A percentile compares a stretch with the other conserved stretches of the same genome.
These are phyloP conservation scores for Coprinellus micaceus DNA, from an alignment of 768 basidiomycete species.

Conservation along the genomic window DNA sequence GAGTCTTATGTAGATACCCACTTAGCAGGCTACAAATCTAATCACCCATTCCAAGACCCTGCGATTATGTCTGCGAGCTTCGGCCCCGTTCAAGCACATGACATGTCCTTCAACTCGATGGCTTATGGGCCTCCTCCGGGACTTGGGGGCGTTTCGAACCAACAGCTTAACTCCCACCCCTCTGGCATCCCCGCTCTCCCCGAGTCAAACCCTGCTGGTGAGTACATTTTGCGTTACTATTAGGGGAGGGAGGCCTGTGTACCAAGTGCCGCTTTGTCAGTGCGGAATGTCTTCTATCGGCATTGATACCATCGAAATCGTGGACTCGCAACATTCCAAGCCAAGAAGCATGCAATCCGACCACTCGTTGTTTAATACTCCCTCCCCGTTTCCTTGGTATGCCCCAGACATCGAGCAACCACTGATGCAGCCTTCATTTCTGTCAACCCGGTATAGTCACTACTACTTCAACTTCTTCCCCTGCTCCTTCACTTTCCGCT, in stretches of 20 bases:
- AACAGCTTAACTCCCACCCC: conserved; percentile 20
- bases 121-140: conserved; percentile 68
- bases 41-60: conserved; percentile 64
- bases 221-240: conserved; percentile 51
- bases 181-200: conserved; percentile 21
- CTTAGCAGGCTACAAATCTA: conserved; percentile 15
- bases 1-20: conserved; percentile 7
- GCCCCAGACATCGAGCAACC: conserved; percentile 48
- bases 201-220: conserved; percentile 52
- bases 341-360: conserved; percentile 22
- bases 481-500: conserved; percentile 55
- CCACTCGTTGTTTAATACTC: conserved; percentile 30
- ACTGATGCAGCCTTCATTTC: conserved; percentile 43
- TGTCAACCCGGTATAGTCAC: conserved; percentile 37
- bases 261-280: conserved; percentile 87
- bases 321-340: conserved; percentile 26
- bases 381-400: conserved; percentile 47
- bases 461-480: conserved; percentile 35
- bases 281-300: conserved; percentile 76
- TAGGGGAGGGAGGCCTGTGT: conserved; percentile 85
- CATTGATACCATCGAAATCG: conserved; percentile 51
- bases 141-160: conserved; percentile 37
- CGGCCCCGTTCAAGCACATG: conserved; percentile 34
- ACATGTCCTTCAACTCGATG: conserved; percentile 28
- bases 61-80: conserved; percentile 79